Evolutionary conservation across 495 filamentous ascomycete genomes (phyloP).

Genomic region (Terfezia boudieri): DNA sequence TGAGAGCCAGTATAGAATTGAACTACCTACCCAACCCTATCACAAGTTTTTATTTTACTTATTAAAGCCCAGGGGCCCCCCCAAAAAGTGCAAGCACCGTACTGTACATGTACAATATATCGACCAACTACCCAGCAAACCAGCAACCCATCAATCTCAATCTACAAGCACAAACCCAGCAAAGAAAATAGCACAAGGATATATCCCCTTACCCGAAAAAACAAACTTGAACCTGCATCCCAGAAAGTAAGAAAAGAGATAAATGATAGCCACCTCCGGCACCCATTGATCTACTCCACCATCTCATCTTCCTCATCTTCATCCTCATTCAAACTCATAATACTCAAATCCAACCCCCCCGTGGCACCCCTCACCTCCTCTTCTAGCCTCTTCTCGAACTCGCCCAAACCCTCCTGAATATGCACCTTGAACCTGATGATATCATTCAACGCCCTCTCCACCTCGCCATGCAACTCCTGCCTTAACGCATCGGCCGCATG

Average conservation of each 20-base stretch:
- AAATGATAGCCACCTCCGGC: neutral
- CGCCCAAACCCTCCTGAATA: slow-evolving; percentile 72
- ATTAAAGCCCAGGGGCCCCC: too few species aligned
- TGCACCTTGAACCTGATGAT: slow-evolving; percentile 98
- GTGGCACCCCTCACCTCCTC: slow-evolving; percentile 50
- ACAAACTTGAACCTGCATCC: too few species aligned
- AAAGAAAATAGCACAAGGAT: too few species aligned
- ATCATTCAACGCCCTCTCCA: slow-evolving; percentile 88
- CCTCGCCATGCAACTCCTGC: slow-evolving; percentile 86
- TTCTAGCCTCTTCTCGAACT: slow-evolving; percentile 77
- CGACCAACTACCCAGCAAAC: too few species aligned
- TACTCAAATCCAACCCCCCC: neutral
- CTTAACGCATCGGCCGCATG: slow-evolving; percentile 61
- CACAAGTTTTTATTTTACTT: too few species aligned
- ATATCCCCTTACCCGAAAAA: too few species aligned
- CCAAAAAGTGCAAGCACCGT: too few species aligned
- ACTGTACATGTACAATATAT: too few species aligned
- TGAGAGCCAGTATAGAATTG: too few species aligned
- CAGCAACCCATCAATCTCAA: too few species aligned
- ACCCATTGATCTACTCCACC: neutral
- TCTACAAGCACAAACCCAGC: too few species aligned
- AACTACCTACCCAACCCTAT: too few species aligned
- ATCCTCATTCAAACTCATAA: neutral
- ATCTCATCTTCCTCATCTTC: neutral
- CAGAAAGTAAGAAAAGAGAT: neutral